Evolutionary conservation across 306 rosid species (phyloP).

Genomic region (Carpinus viminea): DNA sequence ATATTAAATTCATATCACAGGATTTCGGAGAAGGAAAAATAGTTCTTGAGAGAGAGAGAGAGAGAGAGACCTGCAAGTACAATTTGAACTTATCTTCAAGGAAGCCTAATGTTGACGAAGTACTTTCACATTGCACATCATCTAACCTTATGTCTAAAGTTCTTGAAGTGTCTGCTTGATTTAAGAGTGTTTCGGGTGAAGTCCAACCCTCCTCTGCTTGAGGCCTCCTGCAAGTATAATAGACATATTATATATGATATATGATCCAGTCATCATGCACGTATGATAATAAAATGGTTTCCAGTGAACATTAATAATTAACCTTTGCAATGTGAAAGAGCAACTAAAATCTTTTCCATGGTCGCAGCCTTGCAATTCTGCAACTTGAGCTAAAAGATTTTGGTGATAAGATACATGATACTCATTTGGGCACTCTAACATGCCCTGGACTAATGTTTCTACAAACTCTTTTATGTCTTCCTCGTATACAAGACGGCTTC

Average conservation of each 20-base stretch:
- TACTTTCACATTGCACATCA: too few species aligned
- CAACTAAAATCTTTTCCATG: neutral
- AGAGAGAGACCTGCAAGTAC: neutral
- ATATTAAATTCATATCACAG: too few species aligned
- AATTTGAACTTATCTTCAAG: neutral
- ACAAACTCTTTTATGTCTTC: neutral
- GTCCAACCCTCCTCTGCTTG: neutral
- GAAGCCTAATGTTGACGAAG: neutral
- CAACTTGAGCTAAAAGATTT: neutral
- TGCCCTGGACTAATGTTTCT: neutral
- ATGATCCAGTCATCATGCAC: too few species aligned
- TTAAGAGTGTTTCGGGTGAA: neutral
- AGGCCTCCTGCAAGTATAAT: neutral
- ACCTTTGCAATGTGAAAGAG: neutral
- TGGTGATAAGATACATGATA: neutral
- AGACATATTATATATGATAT: neutral
- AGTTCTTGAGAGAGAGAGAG: neutral
- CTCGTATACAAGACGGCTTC: neutral
- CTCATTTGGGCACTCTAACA: neutral
- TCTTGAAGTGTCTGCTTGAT: neutral
- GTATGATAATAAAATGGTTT: neutral
- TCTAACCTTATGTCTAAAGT: too few species aligned
- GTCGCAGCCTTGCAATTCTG: neutral
- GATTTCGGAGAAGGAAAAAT: too few species aligned
- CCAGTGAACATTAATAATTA: neutral